Evolutionary conservation across 371 early-diverging fungal species (phyloP), one percentile per base, ranked within the genome.

Genomic region (Zychaea mexicana): DNA sequence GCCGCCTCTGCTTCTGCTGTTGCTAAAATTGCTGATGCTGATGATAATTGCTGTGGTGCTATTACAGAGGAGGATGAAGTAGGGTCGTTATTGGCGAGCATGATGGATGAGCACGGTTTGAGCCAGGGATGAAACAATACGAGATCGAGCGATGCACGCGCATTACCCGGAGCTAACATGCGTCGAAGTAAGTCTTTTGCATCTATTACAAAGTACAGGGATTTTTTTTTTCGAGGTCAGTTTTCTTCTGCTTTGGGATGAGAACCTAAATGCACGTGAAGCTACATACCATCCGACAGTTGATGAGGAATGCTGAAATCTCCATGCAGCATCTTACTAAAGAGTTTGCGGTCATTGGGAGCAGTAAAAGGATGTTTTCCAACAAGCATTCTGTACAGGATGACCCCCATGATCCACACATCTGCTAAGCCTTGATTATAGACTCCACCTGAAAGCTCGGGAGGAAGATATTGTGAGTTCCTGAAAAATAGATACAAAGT

Each of bases 51-150:
- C 24, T 52, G 24, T 47, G 52, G 49, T 63, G 28, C 22, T 17
- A 55, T 9, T 21, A 47, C n/a, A 42, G 38, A 39, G 17, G 45
- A 31, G 6, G 56, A 55, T 24, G 57, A 30, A 24, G 61, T 13
- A 27, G 19, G 52, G 19, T 17, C 26, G n/a, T 17, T 54, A 62
- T 55, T 32, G 30, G 33, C n/a, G 47, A 46, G 49, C 12, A 38
- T 45, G 13, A n/a, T 10, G 38, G 39, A 52, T 6, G 27, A 45
- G 22, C 47, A 70, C 15, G 76, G 65, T 33, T 72, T 69, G 28
- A 82, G 55, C 82, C 82, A 82, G 19, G 77, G 76, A 52, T 82
- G 82, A 52, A 66, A 74, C 46, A 71, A 53, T 45, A 82, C 58
- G n/a, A 73, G 65, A 64, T 74, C 76, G 19, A 79, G 45, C 15